phyloP scores from a whole-genome alignment of 306 rosid species.

The Crataegus laevigata region DNA sequence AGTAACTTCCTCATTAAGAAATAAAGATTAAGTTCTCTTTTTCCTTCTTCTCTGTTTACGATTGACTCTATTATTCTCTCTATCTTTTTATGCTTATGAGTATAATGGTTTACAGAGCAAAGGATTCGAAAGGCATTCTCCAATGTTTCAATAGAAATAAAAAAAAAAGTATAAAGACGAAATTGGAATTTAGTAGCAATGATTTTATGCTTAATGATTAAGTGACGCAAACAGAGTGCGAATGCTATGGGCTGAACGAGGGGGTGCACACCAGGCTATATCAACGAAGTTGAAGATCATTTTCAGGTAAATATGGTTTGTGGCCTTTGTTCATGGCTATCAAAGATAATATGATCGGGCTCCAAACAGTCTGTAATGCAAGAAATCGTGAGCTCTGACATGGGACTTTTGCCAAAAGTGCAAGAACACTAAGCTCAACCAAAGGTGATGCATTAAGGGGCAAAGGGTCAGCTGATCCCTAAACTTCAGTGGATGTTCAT shows the following conservation, averaged over 20 bases:
- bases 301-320: constrained; percentile 59
- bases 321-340: constrained; percentile 76
- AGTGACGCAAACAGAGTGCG: constrained; percentile 41
- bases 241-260: constrained; percentile 63
- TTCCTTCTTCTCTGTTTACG: too few species aligned
- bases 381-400: constrained; percentile 43
- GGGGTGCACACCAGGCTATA: constrained; percentile 54
- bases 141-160: constrained; percentile 33
- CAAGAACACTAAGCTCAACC: constrained; percentile 44
- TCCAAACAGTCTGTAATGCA: background rate
- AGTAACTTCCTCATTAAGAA: too few species aligned
- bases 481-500: too few species aligned
- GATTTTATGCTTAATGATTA: constrained; percentile 19
- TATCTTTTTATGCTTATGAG: too few species aligned
- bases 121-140: constrained; percentile 37
- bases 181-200: background rate
- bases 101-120: background rate
- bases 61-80: too few species aligned
- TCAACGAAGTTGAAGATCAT: constrained; percentile 25
- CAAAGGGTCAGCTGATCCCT: too few species aligned
- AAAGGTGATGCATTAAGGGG: too few species aligned
- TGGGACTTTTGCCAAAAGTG: constrained; percentile 40
- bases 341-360: constrained; percentile 29
- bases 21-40: too few species aligned
- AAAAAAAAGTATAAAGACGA: constrained; percentile 13